These are phyloP conservation scores for Glutinoglossum americanum DNA, from an alignment of 495 filamentous ascomycete species.

Conservation along the genomic window DNA sequence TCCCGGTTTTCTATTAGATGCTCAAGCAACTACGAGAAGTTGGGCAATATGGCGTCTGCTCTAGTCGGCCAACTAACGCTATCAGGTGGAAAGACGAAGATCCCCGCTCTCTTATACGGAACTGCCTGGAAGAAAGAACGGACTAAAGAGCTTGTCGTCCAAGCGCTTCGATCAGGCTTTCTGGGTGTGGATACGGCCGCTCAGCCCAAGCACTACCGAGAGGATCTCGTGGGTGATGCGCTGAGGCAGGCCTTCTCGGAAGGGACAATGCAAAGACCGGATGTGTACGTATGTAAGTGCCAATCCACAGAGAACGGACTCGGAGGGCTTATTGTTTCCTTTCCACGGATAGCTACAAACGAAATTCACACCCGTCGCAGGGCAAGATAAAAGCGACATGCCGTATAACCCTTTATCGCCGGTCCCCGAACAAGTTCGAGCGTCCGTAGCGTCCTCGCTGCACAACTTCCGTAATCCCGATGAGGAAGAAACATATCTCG, in stretches of 20 bases:
- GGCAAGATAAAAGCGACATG: conserved; percentile 35
- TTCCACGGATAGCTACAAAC: conserved; percentile 42
- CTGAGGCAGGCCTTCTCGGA: conserved; percentile 34
- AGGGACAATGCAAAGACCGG: conserved; percentile 32
- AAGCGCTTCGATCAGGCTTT: conserved; percentile 51
- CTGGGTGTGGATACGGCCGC: conserved; percentile 57
- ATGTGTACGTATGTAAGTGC: conserved; percentile 34
- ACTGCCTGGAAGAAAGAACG: conserved; percentile 73
- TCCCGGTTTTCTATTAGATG: too few relatives aligned
- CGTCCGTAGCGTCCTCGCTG: conserved; percentile 47
- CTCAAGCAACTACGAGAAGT: too few relatives aligned
- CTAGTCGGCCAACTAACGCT: neutral
- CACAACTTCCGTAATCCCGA: conserved; percentile 26
- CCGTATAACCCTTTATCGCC: conserved; percentile 33
- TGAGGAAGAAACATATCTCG: conserved; percentile 33
- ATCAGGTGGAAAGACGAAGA: conserved; percentile 8
- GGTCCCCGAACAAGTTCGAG: conserved; percentile 37
- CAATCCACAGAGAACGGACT: neutral
- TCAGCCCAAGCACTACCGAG: conserved; percentile 60
- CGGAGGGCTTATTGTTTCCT: neutral
- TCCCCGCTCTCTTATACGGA: conserved; percentile 51
- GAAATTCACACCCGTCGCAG: conserved; percentile 45
- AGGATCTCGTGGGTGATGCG: conserved; percentile 45
- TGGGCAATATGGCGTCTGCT: neutral
- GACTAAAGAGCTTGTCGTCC: conserved; percentile 43